Base-by-base conservation (phyloP, 2,329 filamentous ascomycete genomes). In the Madurella mycetomatis region DNA sequence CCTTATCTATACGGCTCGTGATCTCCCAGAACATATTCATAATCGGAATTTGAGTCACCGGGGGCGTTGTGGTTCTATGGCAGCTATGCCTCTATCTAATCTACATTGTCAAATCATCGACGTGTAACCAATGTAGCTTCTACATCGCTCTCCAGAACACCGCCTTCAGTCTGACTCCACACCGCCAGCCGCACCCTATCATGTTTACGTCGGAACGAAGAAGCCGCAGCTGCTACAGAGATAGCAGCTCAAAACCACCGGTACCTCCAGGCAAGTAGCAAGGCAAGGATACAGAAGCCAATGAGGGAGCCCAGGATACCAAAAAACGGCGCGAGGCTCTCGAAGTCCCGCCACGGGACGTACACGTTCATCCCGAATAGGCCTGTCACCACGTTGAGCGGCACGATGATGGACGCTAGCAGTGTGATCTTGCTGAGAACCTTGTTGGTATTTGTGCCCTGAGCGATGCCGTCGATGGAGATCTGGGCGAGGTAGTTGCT, bases 401-500 rank as follows among this genome's bases (percentile, higher is more conserved):
- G 94, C 55, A 99, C 92, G n/a, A 99, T 82, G 62, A 99, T 89
- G 2, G 92, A 96, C 0, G 91, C 94, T 60, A 97, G 78, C 56
- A 97, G 83, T 0, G 94, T 99, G 64, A 99, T 94, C 76, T 96
- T 96, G 74, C 90, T 92, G 12, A 99, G 82, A 7, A 92, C 87
- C 61, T 87, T 83, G 74, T 97, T 97, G 51, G 90, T 91, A 62
- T 85, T 81, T 56, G 92, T 96, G 25, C 92, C 92, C 69, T 95
- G 86, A 1, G 87, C 84, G 65, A 96, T 89, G 71, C 89, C 92
- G 70, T 95, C 90, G 64, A 97, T 92, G 40, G 88, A 92, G 58
- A 97, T 83, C 68, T 96, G 94, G 1, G 94, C 92, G 39, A 99
- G 81, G 68, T 99, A 97, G 71, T 97, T 99, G 76, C 88, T 90